A percentile compares a stretch with the other conserved stretches of the same genome.
Conservation (phyloP, 345 rosid genomes). For the Lagerstroemia speciosa region DNA sequence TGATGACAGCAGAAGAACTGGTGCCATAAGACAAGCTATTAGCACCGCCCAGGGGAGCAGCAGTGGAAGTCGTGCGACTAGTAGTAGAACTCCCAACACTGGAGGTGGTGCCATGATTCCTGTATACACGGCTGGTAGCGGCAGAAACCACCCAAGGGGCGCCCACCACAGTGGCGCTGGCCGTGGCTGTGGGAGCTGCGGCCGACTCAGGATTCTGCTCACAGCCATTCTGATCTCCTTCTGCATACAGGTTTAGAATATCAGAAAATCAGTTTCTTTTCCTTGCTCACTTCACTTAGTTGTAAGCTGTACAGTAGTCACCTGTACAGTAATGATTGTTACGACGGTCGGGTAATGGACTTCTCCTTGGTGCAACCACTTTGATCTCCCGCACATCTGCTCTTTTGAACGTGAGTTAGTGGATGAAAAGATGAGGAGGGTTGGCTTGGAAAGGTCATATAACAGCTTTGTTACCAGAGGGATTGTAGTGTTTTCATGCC, state of each 20-base stretch:
- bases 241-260: background rate
- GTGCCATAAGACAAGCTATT: background rate
- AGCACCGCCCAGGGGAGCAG: too few species aligned
- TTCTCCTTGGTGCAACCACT: too few species aligned
- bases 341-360: too few species aligned
- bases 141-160: constrained; percentile 12
- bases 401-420: too few species aligned
- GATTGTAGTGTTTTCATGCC: too few species aligned
- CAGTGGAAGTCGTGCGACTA: background rate
- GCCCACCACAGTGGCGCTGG: constrained; percentile 14
- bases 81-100: background rate
- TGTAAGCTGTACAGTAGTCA: too few species aligned
- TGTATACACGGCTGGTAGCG: constrained; percentile 15
- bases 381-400: too few species aligned
- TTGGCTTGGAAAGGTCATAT: too few species aligned
- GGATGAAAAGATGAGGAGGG: too few species aligned
- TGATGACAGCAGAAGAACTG: background rate
- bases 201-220: background rate
- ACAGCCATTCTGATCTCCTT: background rate
- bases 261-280: background rate
- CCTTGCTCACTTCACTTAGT: background rate
- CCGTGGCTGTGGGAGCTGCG: background rate
- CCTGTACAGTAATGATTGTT: too few species aligned
- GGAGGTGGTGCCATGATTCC: constrained; percentile 12
- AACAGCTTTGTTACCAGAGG: too few species aligned